Conservation (phyloP, 2,329 filamentous ascomycete genomes). For the Clarireedia sp. region DNA sequence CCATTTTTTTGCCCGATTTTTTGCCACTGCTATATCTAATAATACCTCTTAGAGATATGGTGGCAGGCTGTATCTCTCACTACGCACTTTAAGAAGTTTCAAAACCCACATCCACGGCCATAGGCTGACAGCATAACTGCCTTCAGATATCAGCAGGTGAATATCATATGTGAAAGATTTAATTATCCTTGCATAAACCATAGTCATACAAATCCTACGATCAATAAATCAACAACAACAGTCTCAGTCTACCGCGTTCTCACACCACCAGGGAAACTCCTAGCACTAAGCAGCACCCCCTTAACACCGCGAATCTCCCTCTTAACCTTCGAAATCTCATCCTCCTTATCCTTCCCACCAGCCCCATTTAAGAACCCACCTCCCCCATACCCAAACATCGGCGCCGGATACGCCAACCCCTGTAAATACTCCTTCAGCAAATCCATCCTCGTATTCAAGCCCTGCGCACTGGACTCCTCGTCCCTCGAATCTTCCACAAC, state of each 20-base stretch:
- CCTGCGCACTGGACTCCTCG: conserved; percentile 17
- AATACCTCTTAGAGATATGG: too few relatives aligned
- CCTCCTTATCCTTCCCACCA: conserved; percentile 36
- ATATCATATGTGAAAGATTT: neutral
- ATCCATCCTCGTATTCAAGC: conserved; percentile 30
- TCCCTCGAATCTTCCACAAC: conserved; percentile 37
- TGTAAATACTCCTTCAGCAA: conserved; percentile 60
- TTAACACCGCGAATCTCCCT: conserved; percentile 73
- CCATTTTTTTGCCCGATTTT: too few relatives aligned
- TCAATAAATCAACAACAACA: too few relatives aligned
- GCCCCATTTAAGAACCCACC: conserved; percentile 26
- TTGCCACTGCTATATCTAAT: too few relatives aligned
- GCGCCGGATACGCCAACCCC: conserved; percentile 42
- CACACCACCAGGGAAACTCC: conserved; percentile 52
- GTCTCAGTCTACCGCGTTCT: conserved; percentile 9
- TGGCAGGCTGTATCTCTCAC: too few relatives aligned
- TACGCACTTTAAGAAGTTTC: neutral
- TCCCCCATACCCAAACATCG: conserved; percentile 27
- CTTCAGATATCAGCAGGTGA: too few relatives aligned
- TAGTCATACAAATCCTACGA: conserved; percentile 8
- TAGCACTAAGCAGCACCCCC: conserved; percentile 65
- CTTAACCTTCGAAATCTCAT: conserved; percentile 66
- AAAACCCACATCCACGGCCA: neutral
- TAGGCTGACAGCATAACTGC: too few relatives aligned
- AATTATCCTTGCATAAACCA: neutral